These are phyloP conservation scores for Taiwanofungus camphoratus DNA, from an alignment of 1,284 basidiomycete species.

Conservation along the genomic window DNA sequence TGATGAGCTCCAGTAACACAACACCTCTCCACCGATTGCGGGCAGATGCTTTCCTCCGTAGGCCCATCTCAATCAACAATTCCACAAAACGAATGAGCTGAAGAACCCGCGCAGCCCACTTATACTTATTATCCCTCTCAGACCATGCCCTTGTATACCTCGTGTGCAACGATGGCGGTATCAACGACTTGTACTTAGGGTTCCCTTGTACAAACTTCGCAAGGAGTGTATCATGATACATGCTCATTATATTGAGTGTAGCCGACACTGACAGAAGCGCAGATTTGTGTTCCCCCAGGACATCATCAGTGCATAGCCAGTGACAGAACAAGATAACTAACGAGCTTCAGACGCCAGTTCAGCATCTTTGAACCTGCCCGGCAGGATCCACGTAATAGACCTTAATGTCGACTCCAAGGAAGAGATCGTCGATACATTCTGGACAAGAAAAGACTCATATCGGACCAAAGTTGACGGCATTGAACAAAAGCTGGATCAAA, in stretches of 20 bases:
- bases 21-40: conserved; percentile 68
- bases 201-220: conserved; percentile 57
- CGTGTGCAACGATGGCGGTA: conserved; percentile 63
- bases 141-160: conserved; percentile 84
- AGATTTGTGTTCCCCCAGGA: conserved; percentile 6
- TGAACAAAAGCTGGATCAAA: conserved; percentile 16
- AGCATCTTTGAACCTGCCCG: conserved; percentile 94
- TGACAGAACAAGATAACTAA: conserved; percentile 45
- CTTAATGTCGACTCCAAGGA: conserved; percentile 84
- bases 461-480: conserved; percentile 48
- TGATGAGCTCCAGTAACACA: conserved; percentile 69
- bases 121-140: conserved; percentile 60
- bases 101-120: conserved; percentile 68
- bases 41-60: conserved; percentile 60
- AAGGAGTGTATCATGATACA: conserved; percentile 86
- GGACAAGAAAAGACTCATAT: conserved; percentile 80
- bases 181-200: conserved; percentile 62
- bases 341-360: conserved; percentile 89
- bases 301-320: conserved; percentile 4
- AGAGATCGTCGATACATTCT: conserved; percentile 81
- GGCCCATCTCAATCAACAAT: conserved; percentile 83
- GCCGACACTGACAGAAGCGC: conserved; percentile 51
- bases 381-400: conserved; percentile 91
- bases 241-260: conserved; percentile 67
- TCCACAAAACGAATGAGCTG: conserved; percentile 76